Conservation (phyloP, 1,284 basidiomycete genomes). For the Trametes hirsuta region DNA sequence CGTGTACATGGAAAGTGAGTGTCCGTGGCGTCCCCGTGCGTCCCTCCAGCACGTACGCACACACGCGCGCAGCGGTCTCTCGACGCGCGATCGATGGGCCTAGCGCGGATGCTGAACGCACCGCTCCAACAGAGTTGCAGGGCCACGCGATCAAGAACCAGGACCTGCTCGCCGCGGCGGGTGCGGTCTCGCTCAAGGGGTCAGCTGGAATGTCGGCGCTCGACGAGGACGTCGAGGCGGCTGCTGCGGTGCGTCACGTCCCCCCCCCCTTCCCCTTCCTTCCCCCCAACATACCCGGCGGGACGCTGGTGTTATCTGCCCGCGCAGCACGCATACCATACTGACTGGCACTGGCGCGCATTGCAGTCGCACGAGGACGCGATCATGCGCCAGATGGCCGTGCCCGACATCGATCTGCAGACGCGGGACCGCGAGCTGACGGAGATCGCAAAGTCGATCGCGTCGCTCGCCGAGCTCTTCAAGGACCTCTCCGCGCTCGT, state of each 20-base stretch:
- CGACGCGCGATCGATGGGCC: slow-evolving; percentile 27
- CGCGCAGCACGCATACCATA: too few relatives aligned
- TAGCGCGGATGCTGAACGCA: slow-evolving; percentile 10
- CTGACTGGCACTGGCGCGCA: too few relatives aligned
- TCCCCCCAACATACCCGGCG: too few relatives aligned
- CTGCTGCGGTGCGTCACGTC: slow-evolving; percentile 56
- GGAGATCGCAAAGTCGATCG: slow-evolving; percentile 92
- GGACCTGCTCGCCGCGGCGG: slow-evolving; percentile 85
- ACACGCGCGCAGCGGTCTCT: neutral
- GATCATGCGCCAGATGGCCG: slow-evolving; percentile 41
- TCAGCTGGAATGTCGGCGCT: slow-evolving; percentile 80
- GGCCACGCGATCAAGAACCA: slow-evolving; percentile 95
- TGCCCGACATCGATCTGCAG: slow-evolving; percentile 55
- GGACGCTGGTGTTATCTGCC: too few relatives aligned
- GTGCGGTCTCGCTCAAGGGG: slow-evolving; percentile 80
- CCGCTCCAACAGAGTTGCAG: slow-evolving; percentile 69
- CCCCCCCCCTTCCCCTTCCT: slow-evolving; percentile 12
- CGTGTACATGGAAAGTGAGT: slow-evolving; percentile 96
- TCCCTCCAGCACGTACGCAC: neutral
- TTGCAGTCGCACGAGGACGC: slow-evolving; percentile 42
- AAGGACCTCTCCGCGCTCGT: slow-evolving; percentile 92
- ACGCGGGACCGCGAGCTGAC: slow-evolving; percentile 81
- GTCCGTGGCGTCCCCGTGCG: slow-evolving; percentile 2
- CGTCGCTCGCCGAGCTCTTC: slow-evolving; percentile 92
- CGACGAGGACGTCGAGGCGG: slow-evolving; percentile 84